phyloP scores from a whole-genome alignment of 371 early-diverging fungal species.

The Smittium culicis region DNA sequence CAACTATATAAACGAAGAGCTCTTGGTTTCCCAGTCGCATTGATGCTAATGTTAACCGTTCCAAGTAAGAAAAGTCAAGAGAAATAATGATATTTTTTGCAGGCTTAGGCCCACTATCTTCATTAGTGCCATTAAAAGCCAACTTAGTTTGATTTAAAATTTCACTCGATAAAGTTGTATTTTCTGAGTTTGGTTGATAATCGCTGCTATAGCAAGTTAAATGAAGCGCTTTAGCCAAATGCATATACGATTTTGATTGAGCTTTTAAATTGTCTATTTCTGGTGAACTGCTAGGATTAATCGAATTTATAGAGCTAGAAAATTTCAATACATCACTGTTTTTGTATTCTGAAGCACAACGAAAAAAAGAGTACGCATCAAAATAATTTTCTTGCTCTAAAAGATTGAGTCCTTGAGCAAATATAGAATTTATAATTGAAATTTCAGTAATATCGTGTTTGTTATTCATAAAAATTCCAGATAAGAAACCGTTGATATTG shows the following conservation, averaged over 20 bases:
- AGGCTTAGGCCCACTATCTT: background rate
- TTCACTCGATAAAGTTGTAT: background rate
- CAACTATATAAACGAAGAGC: constrained; percentile 6
- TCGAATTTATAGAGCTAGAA: background rate
- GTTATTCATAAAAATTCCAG: no score
- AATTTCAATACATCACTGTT: no score
- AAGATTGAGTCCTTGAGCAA: constrained; percentile 1
- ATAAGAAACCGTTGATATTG: no score
- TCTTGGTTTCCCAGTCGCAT: constrained; percentile 7
- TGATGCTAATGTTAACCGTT: constrained; percentile 1
- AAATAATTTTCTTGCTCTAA: constrained; percentile 3
- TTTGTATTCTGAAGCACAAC: background rate
- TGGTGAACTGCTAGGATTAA: background rate
- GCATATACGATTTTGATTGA: constrained; percentile 4
- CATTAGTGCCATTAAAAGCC: background rate
- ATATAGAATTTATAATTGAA: background rate
- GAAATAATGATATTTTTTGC: background rate
- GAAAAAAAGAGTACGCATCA: background rate
- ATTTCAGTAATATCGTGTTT: no score
- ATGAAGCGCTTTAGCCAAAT: background rate
- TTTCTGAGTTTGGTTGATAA: background rate
- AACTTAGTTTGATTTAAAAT: background rate
- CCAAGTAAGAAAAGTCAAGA: background rate
- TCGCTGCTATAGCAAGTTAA: background rate
- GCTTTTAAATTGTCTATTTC: background rate